A percentile compares a stretch with the other conserved stretches of the same genome.
Conservation (phyloP, 2,329 filamentous ascomycete genomes). For the Lachnellula suecica region DNA sequence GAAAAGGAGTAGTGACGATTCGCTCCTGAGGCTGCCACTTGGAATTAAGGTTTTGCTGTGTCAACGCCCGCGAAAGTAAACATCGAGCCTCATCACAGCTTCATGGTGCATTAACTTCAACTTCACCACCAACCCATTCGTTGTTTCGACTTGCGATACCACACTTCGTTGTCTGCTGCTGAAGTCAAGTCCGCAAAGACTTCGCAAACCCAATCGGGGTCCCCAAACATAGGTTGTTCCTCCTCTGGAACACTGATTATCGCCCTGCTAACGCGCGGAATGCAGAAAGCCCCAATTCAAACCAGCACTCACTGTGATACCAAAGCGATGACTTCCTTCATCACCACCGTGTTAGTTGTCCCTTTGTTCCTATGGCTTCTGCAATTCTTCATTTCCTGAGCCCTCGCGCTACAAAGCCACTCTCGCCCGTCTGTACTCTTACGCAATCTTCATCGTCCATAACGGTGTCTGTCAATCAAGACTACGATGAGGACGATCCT, state of each 20-base stretch:
- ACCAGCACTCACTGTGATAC: not conserved
- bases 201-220: too few species aligned
- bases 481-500: constrained; percentile 15
- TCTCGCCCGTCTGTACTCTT: constrained; percentile 27
- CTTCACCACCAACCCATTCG: too few species aligned
- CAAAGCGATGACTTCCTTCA: constrained; percentile 69
- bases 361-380: constrained; percentile 31
- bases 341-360: constrained; percentile 74
- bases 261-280: constrained; percentile 30
- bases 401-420: constrained; percentile 15
- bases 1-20: not conserved
- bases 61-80: too few species aligned
- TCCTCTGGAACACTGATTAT: constrained; percentile 9
- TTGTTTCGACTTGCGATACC: too few species aligned
- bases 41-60: too few species aligned
- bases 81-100: too few species aligned
- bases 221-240: not conserved
- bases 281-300: constrained; percentile 17
- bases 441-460: constrained; percentile 31
- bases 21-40: too few species aligned
- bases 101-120: too few species aligned
- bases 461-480: constrained; percentile 15
- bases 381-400: constrained; percentile 37
- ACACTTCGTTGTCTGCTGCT: too few species aligned
- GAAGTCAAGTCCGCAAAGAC: too few species aligned